Evolutionary conservation across 352 stramenopile genomes (phyloP).

Genomic region (Phytophthora parvispora): DNA sequence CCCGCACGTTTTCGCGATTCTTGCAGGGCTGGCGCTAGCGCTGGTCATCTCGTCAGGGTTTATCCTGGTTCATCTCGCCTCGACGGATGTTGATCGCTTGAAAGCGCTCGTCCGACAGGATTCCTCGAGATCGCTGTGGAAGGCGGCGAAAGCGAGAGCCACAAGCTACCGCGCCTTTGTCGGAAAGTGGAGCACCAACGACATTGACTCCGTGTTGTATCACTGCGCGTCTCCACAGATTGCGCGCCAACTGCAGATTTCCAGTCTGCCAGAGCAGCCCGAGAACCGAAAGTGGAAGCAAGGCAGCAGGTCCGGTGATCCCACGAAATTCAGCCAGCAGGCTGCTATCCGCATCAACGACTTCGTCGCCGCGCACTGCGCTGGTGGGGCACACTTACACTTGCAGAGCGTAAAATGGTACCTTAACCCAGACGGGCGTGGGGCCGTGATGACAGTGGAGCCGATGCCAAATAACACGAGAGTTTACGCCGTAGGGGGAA

Average conservation of each 20-base stretch:
- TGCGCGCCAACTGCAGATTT: conserved; percentile 34
- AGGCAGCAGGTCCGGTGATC: conserved; percentile 5
- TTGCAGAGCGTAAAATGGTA: conserved; percentile 29
- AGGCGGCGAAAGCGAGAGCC: background rate
- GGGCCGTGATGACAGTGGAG: conserved; percentile 11
- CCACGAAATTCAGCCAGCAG: background rate
- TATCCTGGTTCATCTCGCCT: conserved; percentile 24
- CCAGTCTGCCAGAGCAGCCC: conserved; percentile 16
- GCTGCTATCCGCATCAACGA: conserved; percentile 25
- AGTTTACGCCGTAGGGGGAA: background rate
- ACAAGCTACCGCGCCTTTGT: conserved; percentile 29
- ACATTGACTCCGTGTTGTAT: conserved; percentile 29
- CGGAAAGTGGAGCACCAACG: conserved; percentile 24
- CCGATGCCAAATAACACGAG: background rate
- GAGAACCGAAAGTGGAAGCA: conserved; percentile 9
- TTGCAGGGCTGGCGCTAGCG: conserved; percentile 31
- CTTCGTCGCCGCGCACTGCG: conserved; percentile 30
- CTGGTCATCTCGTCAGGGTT: conserved; percentile 37
- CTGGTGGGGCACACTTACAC: conserved; percentile 18
- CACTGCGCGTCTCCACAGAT: conserved; percentile 38
- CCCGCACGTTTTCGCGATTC: conserved; percentile 46
- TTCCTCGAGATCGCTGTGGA: conserved; percentile 4
- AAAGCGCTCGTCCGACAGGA: background rate
- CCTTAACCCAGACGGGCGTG: conserved; percentile 12
- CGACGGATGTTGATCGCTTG: conserved; percentile 5